Evolutionary conservation across 495 filamentous ascomycete species (phyloP).

Genomic region (Penicillium pulvis): DNA sequence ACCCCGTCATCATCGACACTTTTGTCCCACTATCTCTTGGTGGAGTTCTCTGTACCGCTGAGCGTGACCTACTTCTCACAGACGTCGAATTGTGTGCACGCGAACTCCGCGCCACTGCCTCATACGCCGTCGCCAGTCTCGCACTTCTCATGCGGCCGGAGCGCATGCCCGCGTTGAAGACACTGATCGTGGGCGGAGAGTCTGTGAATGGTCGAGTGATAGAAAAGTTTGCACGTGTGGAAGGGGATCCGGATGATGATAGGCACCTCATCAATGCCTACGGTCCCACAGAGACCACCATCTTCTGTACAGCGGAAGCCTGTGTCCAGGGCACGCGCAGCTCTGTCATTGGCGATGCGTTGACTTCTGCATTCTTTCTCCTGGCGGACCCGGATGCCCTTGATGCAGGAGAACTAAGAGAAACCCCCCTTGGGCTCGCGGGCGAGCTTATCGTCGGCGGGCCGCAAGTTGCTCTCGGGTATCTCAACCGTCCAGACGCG

Average conservation of each 20-base stretch:
- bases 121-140: constrained; percentile 23
- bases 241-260: background rate
- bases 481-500: constrained; percentile 43
- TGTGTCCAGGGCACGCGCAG: constrained; percentile 28
- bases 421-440: constrained; percentile 40
- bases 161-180: constrained; percentile 27
- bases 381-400: constrained; percentile 29
- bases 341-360: constrained; percentile 38
- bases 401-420: constrained; percentile 19
- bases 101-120: background rate
- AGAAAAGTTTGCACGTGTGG: constrained; percentile 24
- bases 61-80: constrained; percentile 26
- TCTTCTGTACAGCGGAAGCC: constrained; percentile 31
- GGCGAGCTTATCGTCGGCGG: constrained; percentile 52
- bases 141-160: constrained; percentile 5
- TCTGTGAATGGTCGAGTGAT: constrained; percentile 32
- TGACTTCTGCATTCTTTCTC: constrained; percentile 33
- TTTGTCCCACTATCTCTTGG: background rate
- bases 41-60: constrained; percentile 40
- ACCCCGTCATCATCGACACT: constrained; percentile 2
- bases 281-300: constrained; percentile 38
- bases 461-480: constrained; percentile 47
- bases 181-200: constrained; percentile 37
- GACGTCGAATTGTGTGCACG: constrained; percentile 26
- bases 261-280: constrained; percentile 35